Percentiles rank a stretch among this genome's conserved stretches.
Evolutionary conservation across 2,329 filamentous ascomycete species (phyloP).

Genomic region (Calonectria hongkongensis): DNA sequence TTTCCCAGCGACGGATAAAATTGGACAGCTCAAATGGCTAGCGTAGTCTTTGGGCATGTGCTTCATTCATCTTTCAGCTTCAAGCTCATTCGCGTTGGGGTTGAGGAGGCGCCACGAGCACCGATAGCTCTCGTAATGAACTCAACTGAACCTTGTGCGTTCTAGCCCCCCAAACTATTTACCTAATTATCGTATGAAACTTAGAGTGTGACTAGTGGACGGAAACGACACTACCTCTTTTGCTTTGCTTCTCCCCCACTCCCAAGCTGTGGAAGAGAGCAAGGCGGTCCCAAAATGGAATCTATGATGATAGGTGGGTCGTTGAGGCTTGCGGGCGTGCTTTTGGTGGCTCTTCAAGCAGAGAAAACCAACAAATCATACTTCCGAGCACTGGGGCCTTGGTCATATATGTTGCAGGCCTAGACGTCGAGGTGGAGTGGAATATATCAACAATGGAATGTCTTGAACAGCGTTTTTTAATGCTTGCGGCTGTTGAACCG

Average conservation of each 20-base stretch:
- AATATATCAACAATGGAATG: constrained; percentile 16
- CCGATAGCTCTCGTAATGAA: neutral
- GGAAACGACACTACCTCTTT: constrained; percentile 18
- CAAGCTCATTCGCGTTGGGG: constrained; percentile 15
- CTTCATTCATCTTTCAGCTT: neutral
- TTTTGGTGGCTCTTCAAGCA: too few relatives aligned
- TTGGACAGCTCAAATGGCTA: constrained; percentile 1
- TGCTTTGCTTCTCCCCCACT: constrained; percentile 10
- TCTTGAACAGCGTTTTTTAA: neutral
- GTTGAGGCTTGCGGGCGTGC: neutral
- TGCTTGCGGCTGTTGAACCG: constrained; percentile 7
- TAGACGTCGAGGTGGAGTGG: neutral
- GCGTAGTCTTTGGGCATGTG: neutral
- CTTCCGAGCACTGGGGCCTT: neutral
- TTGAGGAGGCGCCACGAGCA: neutral
- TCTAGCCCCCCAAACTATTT: neutral
- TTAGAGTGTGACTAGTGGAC: constrained; percentile 12
- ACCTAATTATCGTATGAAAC: neutral
- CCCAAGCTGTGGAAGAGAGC: neutral
- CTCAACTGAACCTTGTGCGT: constrained; percentile 1
- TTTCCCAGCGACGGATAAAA: constrained; percentile 9
- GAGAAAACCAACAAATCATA: neutral
- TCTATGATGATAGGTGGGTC: constrained; percentile 4
- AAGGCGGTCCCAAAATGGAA: constrained; percentile 1
- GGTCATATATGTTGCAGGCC: neutral